A percentile compares a stretch with the other conserved stretches of the same genome.
These are phyloP conservation scores for Discostella stelligera DNA, from an alignment of 352 stramenopile species.

Conservation along the genomic window DNA sequence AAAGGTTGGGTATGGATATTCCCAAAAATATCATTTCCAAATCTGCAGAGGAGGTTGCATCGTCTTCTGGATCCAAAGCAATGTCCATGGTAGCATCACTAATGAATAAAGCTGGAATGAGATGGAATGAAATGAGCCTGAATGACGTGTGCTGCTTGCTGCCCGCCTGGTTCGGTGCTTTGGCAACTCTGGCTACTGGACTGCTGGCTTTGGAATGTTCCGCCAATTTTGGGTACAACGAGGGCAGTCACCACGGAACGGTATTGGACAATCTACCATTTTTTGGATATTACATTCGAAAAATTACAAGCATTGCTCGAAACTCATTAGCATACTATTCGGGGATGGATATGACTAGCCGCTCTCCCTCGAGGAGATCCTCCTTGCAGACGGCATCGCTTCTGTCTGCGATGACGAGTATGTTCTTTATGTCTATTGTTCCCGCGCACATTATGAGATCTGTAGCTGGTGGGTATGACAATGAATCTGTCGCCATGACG, in stretches of 20 bases:
- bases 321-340: constrained; percentile 10
- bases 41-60: constrained; percentile 15
- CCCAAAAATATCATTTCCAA: constrained; percentile 19
- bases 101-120: constrained; percentile 29
- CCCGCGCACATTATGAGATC: constrained; percentile 95
- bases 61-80: constrained; percentile 1
- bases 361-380: constrained; percentile 3
- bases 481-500: constrained; percentile 97
- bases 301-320: constrained; percentile 7
- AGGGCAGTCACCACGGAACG: constrained; percentile 32
- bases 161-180: constrained; percentile 81
- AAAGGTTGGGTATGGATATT: constrained; percentile 77
- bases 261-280: constrained; percentile 45
- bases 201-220: constrained; percentile 48
- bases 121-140: constrained; percentile 58
- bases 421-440: constrained; percentile 94
- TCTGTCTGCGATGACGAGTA: constrained; percentile 56
- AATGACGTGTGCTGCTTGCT: constrained; percentile 85
- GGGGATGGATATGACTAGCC: constrained; percentile 21
- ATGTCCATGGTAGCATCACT: constrained; percentile 31
- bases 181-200: constrained; percentile 55
- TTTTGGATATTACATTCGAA: constrained; percentile 36
- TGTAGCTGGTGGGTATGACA: constrained; percentile 97
- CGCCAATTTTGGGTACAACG: constrained; percentile 31
- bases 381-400: constrained; percentile 40